Evolutionary conservation across 495 filamentous ascomycete genomes (phyloP).

Genomic region (Cairneyella variabilis): DNA sequence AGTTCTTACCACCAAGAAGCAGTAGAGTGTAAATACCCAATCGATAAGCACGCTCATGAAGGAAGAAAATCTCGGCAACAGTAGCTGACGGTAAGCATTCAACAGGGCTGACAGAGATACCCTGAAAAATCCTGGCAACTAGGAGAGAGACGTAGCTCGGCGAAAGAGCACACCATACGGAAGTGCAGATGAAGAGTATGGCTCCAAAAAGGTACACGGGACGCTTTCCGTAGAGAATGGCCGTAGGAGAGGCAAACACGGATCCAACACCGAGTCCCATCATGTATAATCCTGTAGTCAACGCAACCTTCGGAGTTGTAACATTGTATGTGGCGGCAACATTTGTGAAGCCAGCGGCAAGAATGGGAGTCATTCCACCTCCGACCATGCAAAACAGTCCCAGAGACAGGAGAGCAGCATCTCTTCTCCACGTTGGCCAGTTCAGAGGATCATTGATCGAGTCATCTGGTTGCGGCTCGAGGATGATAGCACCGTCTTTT

Average conservation of each 20-base stretch:
- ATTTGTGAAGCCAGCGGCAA: constrained; percentile 86
- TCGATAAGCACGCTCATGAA: constrained; percentile 91
- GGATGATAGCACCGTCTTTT: constrained; percentile 75
- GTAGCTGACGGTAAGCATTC: constrained; percentile 93
- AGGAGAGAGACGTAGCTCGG: constrained; percentile 78
- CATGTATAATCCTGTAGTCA: constrained; percentile 95
- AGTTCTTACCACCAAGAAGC: constrained; percentile 87
- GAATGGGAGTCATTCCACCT: constrained; percentile 86
- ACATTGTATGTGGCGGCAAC: constrained; percentile 72
- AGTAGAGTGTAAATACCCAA: constrained; percentile 94
- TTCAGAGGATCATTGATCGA: constrained; percentile 90
- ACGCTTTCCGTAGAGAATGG: constrained; percentile 86
- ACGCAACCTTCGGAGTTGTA: constrained; percentile 68
- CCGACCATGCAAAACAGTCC: constrained; percentile 92
- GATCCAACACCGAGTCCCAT: constrained; percentile 85
- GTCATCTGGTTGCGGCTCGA: constrained; percentile 91
- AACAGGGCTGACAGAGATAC: constrained; percentile 84
- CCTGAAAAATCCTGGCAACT: constrained; percentile 80
- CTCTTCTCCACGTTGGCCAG: constrained; percentile 81
- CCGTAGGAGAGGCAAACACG: constrained; percentile 81
- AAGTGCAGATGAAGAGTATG: constrained; percentile 68
- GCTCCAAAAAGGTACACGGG: constrained; percentile 85
- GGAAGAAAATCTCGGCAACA: constrained; percentile 94
- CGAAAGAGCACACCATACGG: constrained; percentile 83
- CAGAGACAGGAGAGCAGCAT: constrained; percentile 75